Percentiles rank a stretch among this genome's conserved stretches.
phyloP scores from a whole-genome alignment of 176 grass and related monocot genomes.

The Tuctoria greenei region DNA sequence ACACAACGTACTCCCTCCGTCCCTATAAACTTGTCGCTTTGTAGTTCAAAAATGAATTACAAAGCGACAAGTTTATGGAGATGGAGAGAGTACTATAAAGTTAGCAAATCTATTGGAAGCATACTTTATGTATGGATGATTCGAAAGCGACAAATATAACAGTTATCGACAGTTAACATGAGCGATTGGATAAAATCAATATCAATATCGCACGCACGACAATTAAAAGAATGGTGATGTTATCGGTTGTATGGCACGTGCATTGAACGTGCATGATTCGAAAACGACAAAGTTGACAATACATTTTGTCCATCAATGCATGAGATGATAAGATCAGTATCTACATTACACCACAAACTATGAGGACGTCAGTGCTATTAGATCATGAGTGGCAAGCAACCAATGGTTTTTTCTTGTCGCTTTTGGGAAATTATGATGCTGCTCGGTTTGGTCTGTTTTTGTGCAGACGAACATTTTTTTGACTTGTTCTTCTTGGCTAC shows the following conservation, averaged over 20 bases:
- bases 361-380: background rate
- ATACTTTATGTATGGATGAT: background rate
- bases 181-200: background rate
- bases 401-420: background rate
- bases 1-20: too few species aligned
- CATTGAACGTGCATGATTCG: background rate
- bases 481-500: background rate
- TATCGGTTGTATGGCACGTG: background rate
- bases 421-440: background rate
- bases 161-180: background rate
- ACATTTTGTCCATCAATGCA: background rate
- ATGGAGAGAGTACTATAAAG: too few species aligned
- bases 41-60: too few species aligned
- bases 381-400: background rate
- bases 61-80: too few species aligned
- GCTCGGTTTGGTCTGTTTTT: background rate
- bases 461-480: background rate
- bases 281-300: background rate
- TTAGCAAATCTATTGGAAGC: background rate
- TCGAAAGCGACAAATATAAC: background rate
- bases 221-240: background rate
- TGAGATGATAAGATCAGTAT: background rate
- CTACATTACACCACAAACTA: fast-evolving
- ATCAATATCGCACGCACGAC: too few species aligned
- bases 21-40: too few species aligned